Base-by-base conservation (phyloP, 768 basidiomycete genomes). In the Phaffia australis region DNA sequence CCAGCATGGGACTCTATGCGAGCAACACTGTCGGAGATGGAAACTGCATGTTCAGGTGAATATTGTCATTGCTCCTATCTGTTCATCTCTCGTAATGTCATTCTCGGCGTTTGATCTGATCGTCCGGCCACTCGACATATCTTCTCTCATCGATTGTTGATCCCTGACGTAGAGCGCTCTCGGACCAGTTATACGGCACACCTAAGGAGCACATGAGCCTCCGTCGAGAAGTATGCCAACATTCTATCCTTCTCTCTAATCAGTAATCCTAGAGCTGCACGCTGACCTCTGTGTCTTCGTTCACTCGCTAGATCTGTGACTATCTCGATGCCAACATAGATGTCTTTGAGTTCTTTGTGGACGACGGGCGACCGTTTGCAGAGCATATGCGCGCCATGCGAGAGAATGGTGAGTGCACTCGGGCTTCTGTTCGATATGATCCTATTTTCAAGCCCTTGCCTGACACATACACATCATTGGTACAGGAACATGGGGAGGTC, bases 311-410 rank as follows among this genome's bases (percentile, higher is more conserved):
- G 48, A 84, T 93, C 51, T 92, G 89, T 76, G 84, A 88, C 73
- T 90, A 87, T 84, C 86, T 93, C 63, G 82, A 82, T 64, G 70
- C 72, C 3, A 83, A 89, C 75, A 81, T 82, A 57, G 79, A 84
- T 55, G 81, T 86, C 25, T 94, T 91, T 73, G 87, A 84, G 70
- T 86, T 87, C 6, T 94, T 94, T 75, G 87, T 91, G 35, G 91
- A 94, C 74, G 83, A 83, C 72, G 89, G 88, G 35, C 79, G 87
- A n/a, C 85, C 86, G 18, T 79, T 88, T 63, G 84, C 83, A 35
- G 82, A 81, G 2, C 87, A 92, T 77, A 74, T 92, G 46, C 74
- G 79, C 52, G 85, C 84, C 70, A 92, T 93, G 90, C 77, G 87
- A 55, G 83, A 87, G 78, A 83, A 83, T 72, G 87, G 87, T 85